Percentiles rank a stretch among this genome's conserved stretches.
Conservation (phyloP, 768 basidiomycete species). For the Termitomyces sp. region DNA sequence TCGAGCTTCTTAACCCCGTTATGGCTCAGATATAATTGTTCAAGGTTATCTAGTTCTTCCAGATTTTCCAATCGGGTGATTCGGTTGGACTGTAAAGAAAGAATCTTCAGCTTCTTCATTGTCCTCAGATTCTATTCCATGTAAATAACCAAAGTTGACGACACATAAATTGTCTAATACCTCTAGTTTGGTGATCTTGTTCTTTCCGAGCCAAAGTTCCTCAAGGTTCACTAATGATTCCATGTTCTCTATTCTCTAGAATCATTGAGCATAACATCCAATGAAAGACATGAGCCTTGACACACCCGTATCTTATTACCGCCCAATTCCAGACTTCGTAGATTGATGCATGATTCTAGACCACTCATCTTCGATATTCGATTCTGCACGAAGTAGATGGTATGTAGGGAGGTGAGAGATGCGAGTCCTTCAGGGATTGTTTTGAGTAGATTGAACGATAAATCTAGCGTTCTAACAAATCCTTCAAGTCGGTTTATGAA, state of each 20-base stretch:
- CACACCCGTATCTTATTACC: constrained; percentile 88
- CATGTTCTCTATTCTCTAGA: constrained; percentile 82
- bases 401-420: constrained; percentile 56
- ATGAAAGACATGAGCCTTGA: not conserved
- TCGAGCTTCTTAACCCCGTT: constrained; percentile 85
- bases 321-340: constrained; percentile 87
- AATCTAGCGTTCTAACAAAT: constrained; percentile 65
- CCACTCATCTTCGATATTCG: constrained; percentile 78
- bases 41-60: constrained; percentile 64
- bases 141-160: not conserved
- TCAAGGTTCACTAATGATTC: constrained; percentile 78
- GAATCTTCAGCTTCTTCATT: constrained; percentile 71
- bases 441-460: constrained; percentile 91
- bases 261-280: not conserved
- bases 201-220: constrained; percentile 97
- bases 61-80: constrained; percentile 85
- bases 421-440: constrained; percentile 60
- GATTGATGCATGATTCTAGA: constrained; percentile 46
- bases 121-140: constrained; percentile 55
- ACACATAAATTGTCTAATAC: constrained; percentile 29
- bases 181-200: constrained; percentile 88
- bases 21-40: constrained; percentile 91
- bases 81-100: constrained; percentile 92
- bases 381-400: constrained; percentile 95
- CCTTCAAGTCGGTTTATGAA: not conserved